Evolutionary conservation across 2,329 filamentous ascomycete species (phyloP), one percentile per base, ranked within the genome.

Genomic region (Curvularia spicifera): DNA sequence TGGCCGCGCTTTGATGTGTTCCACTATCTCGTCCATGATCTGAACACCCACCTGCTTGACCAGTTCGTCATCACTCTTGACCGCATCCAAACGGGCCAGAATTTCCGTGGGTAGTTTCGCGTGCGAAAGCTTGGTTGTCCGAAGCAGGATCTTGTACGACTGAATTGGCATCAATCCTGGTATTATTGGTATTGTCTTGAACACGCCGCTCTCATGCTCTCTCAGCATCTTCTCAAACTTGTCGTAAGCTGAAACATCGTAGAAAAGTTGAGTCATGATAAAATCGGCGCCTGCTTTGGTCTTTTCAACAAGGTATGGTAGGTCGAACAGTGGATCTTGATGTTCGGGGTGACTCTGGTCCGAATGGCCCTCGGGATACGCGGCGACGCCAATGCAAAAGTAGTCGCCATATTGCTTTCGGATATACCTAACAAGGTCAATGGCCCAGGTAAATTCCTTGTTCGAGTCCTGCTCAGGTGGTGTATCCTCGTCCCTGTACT

Each of bases 261-360:
- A 99, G 78, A 97, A 98, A 8, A 99, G 84, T 77, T 99, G 95
- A 0, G 95, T 98, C 91, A 99, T 97, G 78, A 99, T 90, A 73
- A 99, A 99, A 78, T 98, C 93, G 50, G 93, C 95, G 1, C 95
- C 95, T 3, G 95, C 95, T 68, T 89, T 83, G 0, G 89, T 90
- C 83, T 99, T 99, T 66, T 97, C 93, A 10, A 96, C 86, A 53
- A 99, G 82, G 71, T 90, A 96, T 0, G 93, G 91, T 58, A 99
- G 79, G 78, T 99, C 95, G 52, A 81, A 79, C 53, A 77, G 74
- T 0, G 85, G 82, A 66, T 84, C 83, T 72, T 89, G 87, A 62
- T 90, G 85, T 70, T 96, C 91, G 1, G 94, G 94, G 76, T 96
- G 89, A 60, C 89, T 91, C 76, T 96, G 92, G 72, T 97, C 93